Base-by-base conservation (phyloP, 2,329 filamentous ascomycete species). In the Paracorniculantispora psalliotae region DNA sequence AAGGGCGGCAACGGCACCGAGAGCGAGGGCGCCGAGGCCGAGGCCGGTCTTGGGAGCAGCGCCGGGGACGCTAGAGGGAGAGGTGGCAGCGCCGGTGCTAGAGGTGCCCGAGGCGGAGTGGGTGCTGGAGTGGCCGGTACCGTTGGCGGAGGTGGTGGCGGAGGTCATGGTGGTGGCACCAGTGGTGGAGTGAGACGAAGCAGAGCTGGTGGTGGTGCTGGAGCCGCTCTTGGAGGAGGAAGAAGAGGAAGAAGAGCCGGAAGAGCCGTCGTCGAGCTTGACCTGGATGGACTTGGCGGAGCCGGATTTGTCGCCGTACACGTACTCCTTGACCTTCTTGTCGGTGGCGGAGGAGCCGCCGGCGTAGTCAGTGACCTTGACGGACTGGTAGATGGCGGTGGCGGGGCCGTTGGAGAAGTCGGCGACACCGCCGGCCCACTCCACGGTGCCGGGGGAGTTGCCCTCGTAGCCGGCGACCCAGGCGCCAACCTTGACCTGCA, bases 391-490 rank as follows among this genome's bases (percentile, higher is more conserved):
- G 76, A 80, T 79, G 67, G 75, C 82, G 57, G 72, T 68, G 74
- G 81, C 83, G 60, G 82, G 82, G 61, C 71, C 80, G 65, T 81
- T 64, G 64, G 65, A 66, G 68, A 82, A 84, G 69, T 83, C 72
- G 64, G 81, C 66, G 68, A 86, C 85, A 61, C 88, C 88, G 63
- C 87, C 88, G 59, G 84, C 83, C 85, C 86, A 88, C 62, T 82
- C 66, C 61, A 92, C 88, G 39, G 91, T 94, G 61, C 91, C 91
- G 60, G 82, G 72, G 33, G 83, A 69, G 66, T 91, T 88, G 63
- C 75, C 72, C 59, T 76, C 73, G 66, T 81, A 75, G 58, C 84
- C 84, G 57, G 78, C 84, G 51, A 85, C 82, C 86, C 87, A 90
- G 65, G 83, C 81, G 63, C 88, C 88, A 49, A 91, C 73, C 72